Evolutionary conservation across 2,329 filamentous ascomycete genomes (phyloP).

Genomic region (Septoria linicola): DNA sequence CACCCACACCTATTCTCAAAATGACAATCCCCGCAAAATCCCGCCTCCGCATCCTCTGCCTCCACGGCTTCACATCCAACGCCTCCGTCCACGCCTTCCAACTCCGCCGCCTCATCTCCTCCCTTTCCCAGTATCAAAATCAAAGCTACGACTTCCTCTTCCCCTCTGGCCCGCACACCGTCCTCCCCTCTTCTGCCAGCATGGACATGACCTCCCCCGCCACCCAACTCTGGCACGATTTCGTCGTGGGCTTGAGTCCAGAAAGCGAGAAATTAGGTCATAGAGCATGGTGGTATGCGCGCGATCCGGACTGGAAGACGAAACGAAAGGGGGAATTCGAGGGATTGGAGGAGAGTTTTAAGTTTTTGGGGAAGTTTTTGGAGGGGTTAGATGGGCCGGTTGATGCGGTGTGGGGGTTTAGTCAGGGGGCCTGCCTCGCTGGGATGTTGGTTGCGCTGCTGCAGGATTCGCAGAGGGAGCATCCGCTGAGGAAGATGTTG

Average conservation of each 20-base stretch:
- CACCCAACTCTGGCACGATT: slow-evolving; percentile 24
- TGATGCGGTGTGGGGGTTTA: slow-evolving; percentile 26
- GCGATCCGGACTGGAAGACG: slow-evolving; percentile 20
- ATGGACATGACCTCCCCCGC: slow-evolving; percentile 21
- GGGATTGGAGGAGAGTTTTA: slow-evolving; percentile 23
- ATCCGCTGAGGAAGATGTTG: slow-evolving; percentile 19
- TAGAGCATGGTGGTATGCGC: slow-evolving; percentile 28
- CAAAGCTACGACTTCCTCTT: slow-evolving; percentile 28
- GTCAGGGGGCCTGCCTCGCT: slow-evolving; percentile 26
- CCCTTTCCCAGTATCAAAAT: not conserved
- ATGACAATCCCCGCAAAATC: not conserved
- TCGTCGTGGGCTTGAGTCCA: slow-evolving; percentile 11
- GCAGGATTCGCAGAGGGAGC: slow-evolving; percentile 9
- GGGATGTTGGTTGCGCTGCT: slow-evolving; percentile 26
- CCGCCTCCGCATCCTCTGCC: slow-evolving; percentile 24
- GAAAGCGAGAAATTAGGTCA: slow-evolving; percentile 16
- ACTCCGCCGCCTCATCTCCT: slow-evolving; percentile 24
- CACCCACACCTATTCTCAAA: no score
- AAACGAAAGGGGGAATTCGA: slow-evolving; percentile 21
- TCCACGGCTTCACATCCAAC: slow-evolving; percentile 29
- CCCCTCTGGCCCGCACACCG: slow-evolving; percentile 24
- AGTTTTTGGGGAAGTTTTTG: slow-evolving; percentile 19
- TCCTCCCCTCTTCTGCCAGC: not conserved
- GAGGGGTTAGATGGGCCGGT: slow-evolving; percentile 18
- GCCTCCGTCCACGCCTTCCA: slow-evolving; percentile 25